Conservation (phyloP, 108 stramenopile genomes). For the Cyclostephanos invisitatus region DNA sequence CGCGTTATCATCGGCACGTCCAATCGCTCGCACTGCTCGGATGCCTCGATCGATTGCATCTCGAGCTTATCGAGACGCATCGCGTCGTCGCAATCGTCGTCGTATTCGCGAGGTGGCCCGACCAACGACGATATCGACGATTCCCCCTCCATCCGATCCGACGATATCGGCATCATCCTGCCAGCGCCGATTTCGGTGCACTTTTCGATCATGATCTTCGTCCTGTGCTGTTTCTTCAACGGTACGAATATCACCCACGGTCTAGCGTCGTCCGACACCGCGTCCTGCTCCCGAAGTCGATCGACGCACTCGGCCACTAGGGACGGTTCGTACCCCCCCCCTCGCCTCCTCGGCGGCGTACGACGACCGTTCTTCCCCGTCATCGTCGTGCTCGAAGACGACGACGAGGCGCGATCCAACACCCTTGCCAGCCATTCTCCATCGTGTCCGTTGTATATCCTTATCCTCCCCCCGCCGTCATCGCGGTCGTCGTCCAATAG, state of each 20-base stretch:
- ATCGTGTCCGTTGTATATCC: slow-evolving; percentile 74
- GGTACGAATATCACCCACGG: slow-evolving; percentile 54
- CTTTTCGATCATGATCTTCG: slow-evolving; percentile 77
- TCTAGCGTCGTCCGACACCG: neutral
- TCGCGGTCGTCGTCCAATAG: slow-evolving; percentile 1
- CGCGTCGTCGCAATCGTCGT: slow-evolving; percentile 2
- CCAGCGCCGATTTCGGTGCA: slow-evolving; percentile 73
- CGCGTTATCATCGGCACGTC: slow-evolving; percentile 47
- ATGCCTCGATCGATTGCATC: slow-evolving; percentile 69
- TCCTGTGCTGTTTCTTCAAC: slow-evolving; percentile 67
- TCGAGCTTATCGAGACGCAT: slow-evolving; percentile 48
- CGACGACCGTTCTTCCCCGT: neutral
- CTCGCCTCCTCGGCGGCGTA: slow-evolving; percentile 16
- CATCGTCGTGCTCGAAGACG: neutral
- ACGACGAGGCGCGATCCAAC: slow-evolving; percentile 3
- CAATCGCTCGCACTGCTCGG: slow-evolving; percentile 87
- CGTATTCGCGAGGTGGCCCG: neutral
- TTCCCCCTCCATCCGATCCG: slow-evolving; percentile 49
- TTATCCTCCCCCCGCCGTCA: slow-evolving; percentile 22
- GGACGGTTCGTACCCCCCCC: slow-evolving; percentile 11
- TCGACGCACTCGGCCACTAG: slow-evolving; percentile 54
- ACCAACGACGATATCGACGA: slow-evolving; percentile 1
- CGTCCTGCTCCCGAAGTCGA: slow-evolving; percentile 47
- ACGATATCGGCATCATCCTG: slow-evolving; percentile 32
- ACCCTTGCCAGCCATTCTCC: slow-evolving; percentile 84